phyloP scores from a whole-genome alignment of 257 asterid genomes.

The Solanum chiquidenum region DNA sequence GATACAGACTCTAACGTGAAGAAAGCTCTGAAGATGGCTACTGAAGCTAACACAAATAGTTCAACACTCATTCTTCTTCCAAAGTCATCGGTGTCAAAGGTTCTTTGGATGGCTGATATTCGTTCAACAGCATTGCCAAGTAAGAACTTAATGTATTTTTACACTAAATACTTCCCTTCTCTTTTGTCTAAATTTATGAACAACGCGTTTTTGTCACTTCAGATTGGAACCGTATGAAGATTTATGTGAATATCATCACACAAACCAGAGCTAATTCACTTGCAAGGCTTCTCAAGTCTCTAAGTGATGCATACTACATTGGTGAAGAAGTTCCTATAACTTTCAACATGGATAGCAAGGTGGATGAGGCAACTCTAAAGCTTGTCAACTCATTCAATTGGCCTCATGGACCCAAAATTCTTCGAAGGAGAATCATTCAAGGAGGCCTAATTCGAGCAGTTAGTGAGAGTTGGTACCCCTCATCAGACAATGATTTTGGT shows the following conservation, averaged over 20 bases:
- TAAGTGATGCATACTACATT: conserved; percentile 54
- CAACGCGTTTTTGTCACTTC: neutral
- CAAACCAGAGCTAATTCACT: conserved; percentile 67
- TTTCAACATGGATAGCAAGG: conserved; percentile 88
- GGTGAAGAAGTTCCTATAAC: conserved; percentile 72
- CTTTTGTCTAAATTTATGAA: neutral
- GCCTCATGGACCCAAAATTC: conserved; percentile 76
- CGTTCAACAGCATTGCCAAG: conserved; percentile 79
- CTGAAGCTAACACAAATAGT: conserved; percentile 26
- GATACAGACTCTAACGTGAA: conserved; percentile 50
- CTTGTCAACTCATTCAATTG: conserved; percentile 55
- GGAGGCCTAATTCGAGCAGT: conserved; percentile 97
- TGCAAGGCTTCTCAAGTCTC: conserved; percentile 67
- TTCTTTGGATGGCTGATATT: conserved; percentile 93
- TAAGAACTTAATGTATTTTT: conserved; percentile 11
- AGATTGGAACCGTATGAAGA: conserved; percentile 85
- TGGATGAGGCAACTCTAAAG: conserved; percentile 61
- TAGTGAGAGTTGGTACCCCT: conserved; percentile 91
- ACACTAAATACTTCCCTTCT: neutral
- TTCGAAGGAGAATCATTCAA: conserved; percentile 80
- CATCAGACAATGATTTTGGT: conserved; percentile 79
- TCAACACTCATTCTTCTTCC: conserved; percentile 60
- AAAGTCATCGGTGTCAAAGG: conserved; percentile 45
- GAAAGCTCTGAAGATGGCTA: conserved; percentile 76
- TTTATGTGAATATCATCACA: conserved; percentile 70